Evolutionary conservation across 106 monocot genomes (phyloP), one percentile per base, ranked within the genome.

Genomic region (Platanthera guangdongensis): DNA sequence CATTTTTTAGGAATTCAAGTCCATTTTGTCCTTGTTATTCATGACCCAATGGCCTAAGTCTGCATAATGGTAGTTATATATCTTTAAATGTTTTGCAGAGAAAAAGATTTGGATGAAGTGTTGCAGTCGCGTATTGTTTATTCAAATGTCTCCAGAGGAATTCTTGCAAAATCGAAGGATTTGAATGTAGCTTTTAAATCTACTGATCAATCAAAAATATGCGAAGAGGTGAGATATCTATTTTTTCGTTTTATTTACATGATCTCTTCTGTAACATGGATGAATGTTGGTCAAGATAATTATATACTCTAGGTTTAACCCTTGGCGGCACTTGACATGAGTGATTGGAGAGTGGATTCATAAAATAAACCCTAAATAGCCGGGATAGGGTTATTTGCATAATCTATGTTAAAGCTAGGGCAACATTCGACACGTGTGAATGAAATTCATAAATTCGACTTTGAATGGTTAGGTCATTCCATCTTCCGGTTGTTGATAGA

Each of bases 41-140:
- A 57, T 57, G 55, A 7, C 4, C 21, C 15, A 47, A 18, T 7
- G 0, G 18, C 62, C 6, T 62, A 21, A 21, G 62, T 62, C 32
- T 65, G 7, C 6, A 16, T 6, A 70, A 70, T 70, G 18, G 14
- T 46, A 45, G 39, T 70, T 48, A 53, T 53, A 16, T 50, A 18
- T 72, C 76, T 81, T 52, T 73, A 50, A 9, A 21, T 74, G 50
- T 79, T 21, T 21, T 84, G 75, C 68, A 94, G 88, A 30, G 94
- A 99, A 78, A 94, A 94, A 78, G 94, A 94, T 77, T 47, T 99
- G 47, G 94, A 94, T 71, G 97, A 94, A 78, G 94, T 99, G 25
- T 53, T 94, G 83, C 94, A 99, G 60, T 92, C 94, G 3, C 94
- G 92, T 71, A 99, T 81, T 0, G 92, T 94, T 16, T 94, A 94